phyloP scores from a whole-genome alignment of 1,139 yeast species.

The Pichia sp. region DNA sequence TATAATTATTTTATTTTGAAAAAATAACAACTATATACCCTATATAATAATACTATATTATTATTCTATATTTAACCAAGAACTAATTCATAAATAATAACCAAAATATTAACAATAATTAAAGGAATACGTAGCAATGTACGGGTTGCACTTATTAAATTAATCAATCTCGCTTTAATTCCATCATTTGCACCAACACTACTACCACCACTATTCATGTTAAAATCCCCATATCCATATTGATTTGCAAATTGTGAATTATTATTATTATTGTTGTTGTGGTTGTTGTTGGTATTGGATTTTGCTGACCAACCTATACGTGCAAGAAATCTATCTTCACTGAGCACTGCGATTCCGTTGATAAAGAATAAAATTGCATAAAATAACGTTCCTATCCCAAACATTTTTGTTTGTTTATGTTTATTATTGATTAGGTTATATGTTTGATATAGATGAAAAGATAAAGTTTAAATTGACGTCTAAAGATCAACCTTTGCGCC shows the following conservation, averaged over 20 bases:
- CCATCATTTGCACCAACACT: slow-evolving; percentile 19
- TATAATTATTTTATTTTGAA: background rate
- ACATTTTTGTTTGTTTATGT: slow-evolving; percentile 34
- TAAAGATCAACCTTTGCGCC: too few relatives aligned
- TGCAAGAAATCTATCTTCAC: slow-evolving; percentile 75
- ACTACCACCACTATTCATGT: background rate
- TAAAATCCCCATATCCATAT: slow-evolving; percentile 19
- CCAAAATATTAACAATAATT: slow-evolving; percentile 58
- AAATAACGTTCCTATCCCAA: slow-evolving; percentile 65
- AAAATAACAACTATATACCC: background rate
- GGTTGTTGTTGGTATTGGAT: background rate
- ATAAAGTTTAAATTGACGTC: too few relatives aligned
- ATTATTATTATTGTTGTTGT: background rate
- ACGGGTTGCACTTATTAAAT: slow-evolving; percentile 65
- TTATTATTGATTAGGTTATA: background rate
- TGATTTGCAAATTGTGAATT: slow-evolving; percentile 25
- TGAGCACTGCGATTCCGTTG: slow-evolving; percentile 72
- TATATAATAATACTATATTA: background rate
- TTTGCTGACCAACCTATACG: slow-evolving; percentile 44
- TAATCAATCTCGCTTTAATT: slow-evolving; percentile 52
- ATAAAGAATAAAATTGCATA: slow-evolving; percentile 62
- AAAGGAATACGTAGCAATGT: slow-evolving; percentile 72
- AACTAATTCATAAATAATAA: slow-evolving; percentile 67
- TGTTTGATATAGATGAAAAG: background rate
- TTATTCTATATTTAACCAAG: slow-evolving; percentile 43